These are phyloP conservation scores for Podila verticillata DNA, from an alignment of 192 early-diverging fungal species.

Conservation along the genomic window DNA sequence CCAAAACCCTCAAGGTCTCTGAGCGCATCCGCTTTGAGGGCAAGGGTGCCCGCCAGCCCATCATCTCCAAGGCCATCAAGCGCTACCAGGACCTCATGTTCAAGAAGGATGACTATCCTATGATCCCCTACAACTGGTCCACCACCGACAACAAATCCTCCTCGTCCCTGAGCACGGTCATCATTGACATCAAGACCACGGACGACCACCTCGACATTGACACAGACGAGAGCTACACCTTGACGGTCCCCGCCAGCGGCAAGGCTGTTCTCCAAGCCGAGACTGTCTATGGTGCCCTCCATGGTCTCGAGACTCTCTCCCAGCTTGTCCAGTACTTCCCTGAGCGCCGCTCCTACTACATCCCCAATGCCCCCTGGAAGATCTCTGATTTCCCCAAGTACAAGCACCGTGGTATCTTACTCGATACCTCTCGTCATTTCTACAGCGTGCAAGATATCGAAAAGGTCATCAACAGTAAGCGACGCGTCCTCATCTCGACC, in stretches of 20 bases:
- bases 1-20: slow-evolving; percentile 23
- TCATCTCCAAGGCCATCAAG: slow-evolving; percentile 55
- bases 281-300: slow-evolving; percentile 56
- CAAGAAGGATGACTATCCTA: slow-evolving; percentile 58
- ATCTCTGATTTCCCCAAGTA: slow-evolving; percentile 39
- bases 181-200: slow-evolving; percentile 48
- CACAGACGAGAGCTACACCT: slow-evolving; percentile 71
- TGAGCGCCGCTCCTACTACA: slow-evolving; percentile 40
- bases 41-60: slow-evolving; percentile 29
- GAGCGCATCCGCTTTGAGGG: slow-evolving; percentile 27
- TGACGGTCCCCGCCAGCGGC: slow-evolving; percentile 59
- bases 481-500: not conserved
- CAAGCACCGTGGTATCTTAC: slow-evolving; percentile 48
- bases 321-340: slow-evolving; percentile 54
- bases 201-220: slow-evolving; percentile 57
- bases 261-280: slow-evolving; percentile 41
- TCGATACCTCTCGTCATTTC: slow-evolving; percentile 50
- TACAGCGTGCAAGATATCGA: slow-evolving; percentile 26
- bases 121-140: slow-evolving; percentile 62
- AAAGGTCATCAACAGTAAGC: slow-evolving; percentile 41
- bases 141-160: slow-evolving; percentile 33
- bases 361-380: slow-evolving; percentile 55
- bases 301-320: slow-evolving; percentile 60
- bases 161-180: slow-evolving; percentile 32
- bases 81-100: slow-evolving; percentile 60